A percentile compares a stretch with the other conserved stretches of the same genome.
These are phyloP conservation scores for Linum trigynum DNA, from an alignment of 345 rosid species.

Conservation along the genomic window DNA sequence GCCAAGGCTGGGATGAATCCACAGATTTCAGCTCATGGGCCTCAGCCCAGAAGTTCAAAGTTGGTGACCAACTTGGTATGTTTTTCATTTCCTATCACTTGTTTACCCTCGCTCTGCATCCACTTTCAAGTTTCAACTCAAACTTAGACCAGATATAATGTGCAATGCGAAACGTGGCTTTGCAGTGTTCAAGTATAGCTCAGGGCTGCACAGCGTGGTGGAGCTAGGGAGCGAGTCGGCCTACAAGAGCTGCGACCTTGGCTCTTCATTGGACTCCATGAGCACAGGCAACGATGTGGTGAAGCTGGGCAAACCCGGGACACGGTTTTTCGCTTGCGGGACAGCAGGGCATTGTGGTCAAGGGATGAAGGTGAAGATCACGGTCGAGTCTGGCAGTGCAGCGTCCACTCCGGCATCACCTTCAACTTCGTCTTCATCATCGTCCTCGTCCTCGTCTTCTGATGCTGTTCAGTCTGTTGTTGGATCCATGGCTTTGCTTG, in stretches of 20 bases:
- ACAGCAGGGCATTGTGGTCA: conserved; percentile 73
- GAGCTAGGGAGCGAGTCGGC: conserved; percentile 62
- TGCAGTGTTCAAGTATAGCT: conserved; percentile 64
- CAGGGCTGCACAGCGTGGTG: conserved; percentile 78
- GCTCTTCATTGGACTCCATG: conserved; percentile 48
- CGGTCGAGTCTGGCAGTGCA: conserved; percentile 40
- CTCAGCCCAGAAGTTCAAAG: conserved; percentile 57
- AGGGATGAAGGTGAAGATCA: conserved; percentile 83
- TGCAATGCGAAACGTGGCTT: background rate
- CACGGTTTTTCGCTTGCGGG: conserved; percentile 81
- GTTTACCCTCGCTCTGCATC: no score
- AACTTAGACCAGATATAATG: background rate
- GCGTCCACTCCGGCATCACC: conserved; percentile 36
- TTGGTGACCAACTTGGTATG: conserved; percentile 73
- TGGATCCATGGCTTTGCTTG: background rate
- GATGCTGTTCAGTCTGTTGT: background rate
- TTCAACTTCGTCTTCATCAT: conserved; percentile 7
- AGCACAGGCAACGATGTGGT: conserved; percentile 69
- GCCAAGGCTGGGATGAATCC: conserved; percentile 86
- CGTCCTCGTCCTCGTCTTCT: no score
- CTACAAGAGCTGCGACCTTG: conserved; percentile 71
- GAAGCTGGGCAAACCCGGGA: conserved; percentile 54
- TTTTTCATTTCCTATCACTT: background rate
- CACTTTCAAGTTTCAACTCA: no score
- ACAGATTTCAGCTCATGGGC: conserved; percentile 67